Evolutionary conservation across 768 basidiomycete genomes (phyloP), one percentile per base, ranked within the genome.

Genomic region (Fistulinella prunicolor): DNA sequence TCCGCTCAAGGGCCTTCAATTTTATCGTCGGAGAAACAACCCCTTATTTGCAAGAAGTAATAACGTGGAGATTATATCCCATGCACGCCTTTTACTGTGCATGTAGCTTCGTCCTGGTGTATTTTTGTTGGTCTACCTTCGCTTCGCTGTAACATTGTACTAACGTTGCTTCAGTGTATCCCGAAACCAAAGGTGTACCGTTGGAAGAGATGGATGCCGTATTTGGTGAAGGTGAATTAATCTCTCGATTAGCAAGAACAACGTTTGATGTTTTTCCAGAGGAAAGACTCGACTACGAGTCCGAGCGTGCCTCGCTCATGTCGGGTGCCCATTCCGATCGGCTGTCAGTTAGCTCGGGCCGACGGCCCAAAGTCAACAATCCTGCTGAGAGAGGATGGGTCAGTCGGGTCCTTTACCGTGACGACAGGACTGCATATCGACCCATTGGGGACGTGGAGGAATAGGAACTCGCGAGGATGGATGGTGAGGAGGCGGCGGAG

Each of bases 61-160:
- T 97, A 56, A 78, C 78, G 35, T 98, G 94, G 94, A 78, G 89
- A 39, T 65, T 97, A 46, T 96, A 97, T 70, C 90, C 91, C 0
- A 94, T 97, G 92, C 93, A 95, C 58, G 91, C 86, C 20, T 92
- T 92, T 70, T 94, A 92, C 68, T 93, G 92, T 63, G 80, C 80
- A 9, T 85, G 88, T 60, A 90, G 90, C 61, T 89, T 94, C 63
- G 71, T 95, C 39, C 72, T 93, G 37, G 88, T 93, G 6, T 91
- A 88, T 66, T 88, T 90, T 68, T 67, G 82, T 92, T 62, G 55
- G 86, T 76, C 3, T 47, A 22, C n/a, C 37, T 45, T 35, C 4
- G 20, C 22, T 14, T 29, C 23, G 7, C 3, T 9, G 9, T 42
- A 16, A 13, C 7, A 39, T 30, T 41, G 8, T 39, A 24, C 49